A percentile compares a stretch with the other conserved stretches of the same genome.
Evolutionary conservation across 2,329 filamentous ascomycete genomes (phyloP).

Genomic region (Lachnellula occidentalis): DNA sequence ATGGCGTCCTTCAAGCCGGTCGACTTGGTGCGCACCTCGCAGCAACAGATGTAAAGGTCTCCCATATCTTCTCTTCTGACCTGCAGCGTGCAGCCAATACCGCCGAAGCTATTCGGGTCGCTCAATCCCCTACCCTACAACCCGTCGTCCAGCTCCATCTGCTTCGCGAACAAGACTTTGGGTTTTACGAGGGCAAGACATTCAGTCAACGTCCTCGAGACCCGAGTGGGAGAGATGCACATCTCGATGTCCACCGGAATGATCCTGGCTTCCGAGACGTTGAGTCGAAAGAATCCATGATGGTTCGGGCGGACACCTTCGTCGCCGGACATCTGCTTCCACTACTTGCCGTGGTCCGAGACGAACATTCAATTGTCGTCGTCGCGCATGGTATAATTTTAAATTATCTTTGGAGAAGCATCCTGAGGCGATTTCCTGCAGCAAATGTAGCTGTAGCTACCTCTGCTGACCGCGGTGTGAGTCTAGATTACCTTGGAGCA

Average conservation of each 20-base stretch:
- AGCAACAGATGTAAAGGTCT: constrained; percentile 55
- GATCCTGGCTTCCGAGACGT: constrained; percentile 46
- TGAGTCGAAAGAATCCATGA: constrained; percentile 66
- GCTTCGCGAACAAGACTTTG: constrained; percentile 71
- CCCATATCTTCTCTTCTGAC: constrained; percentile 71
- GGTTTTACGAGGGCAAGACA: constrained; percentile 61
- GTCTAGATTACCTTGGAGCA: constrained; percentile 48
- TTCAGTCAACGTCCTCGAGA: constrained; percentile 40
- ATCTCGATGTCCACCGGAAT: constrained; percentile 35
- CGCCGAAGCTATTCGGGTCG: constrained; percentile 58
- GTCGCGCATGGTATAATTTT: constrained; percentile 84
- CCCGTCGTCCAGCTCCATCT: constrained; percentile 31
- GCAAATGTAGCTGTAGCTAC: constrained; percentile 33
- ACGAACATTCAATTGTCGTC: constrained; percentile 50
- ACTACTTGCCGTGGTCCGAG: constrained; percentile 33
- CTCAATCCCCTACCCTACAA: constrained; percentile 36
- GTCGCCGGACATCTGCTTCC: constrained; percentile 59
- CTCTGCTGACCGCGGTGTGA: constrained; percentile 29
- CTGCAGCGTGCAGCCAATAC: constrained; percentile 69
- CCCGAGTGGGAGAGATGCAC: constrained; percentile 33
- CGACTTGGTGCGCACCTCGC: constrained; percentile 64
- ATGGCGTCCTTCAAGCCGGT: constrained; percentile 74
- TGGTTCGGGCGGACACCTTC: constrained; percentile 57
- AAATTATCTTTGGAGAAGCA: constrained; percentile 57
- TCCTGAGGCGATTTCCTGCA: constrained; percentile 50